These are phyloP conservation scores for Kwoniella shivajii DNA, from an alignment of 1,284 basidiomycete genomes.

Conservation along the genomic window DNA sequence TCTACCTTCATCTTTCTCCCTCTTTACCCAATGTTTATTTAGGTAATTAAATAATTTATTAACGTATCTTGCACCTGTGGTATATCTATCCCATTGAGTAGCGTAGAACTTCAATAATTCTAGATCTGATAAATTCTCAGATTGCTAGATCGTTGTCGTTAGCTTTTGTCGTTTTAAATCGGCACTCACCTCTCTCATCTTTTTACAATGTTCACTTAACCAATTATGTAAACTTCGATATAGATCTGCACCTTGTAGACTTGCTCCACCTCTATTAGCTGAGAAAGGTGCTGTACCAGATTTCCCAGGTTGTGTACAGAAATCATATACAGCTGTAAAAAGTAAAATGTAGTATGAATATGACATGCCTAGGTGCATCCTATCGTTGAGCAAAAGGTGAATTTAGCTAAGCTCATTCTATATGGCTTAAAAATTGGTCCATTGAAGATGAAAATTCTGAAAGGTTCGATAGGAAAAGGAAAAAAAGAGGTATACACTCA, in stretches of 20 bases:
- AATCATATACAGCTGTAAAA: slow-evolving; percentile 95
- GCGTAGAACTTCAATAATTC: slow-evolving; percentile 90
- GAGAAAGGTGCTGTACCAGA: slow-evolving; percentile 24
- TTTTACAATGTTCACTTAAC: slow-evolving; percentile 76
- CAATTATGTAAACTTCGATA: slow-evolving; percentile 87
- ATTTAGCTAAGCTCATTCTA: not conserved
- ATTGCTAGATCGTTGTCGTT: slow-evolving; percentile 60
- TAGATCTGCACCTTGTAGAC: slow-evolving; percentile 91
- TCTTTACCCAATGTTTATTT: slow-evolving; percentile 98
- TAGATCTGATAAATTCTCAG: slow-evolving; percentile 79
- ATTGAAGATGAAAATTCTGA: not conserved
- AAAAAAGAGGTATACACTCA: slow-evolving; percentile 34
- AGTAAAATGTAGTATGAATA: slow-evolving; percentile 91
- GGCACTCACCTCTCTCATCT: slow-evolving; percentile 63
- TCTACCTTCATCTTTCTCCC: slow-evolving; percentile 95
- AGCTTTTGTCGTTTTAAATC: not conserved
- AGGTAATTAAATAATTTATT: slow-evolving; percentile 95
- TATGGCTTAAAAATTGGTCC: too few species aligned
- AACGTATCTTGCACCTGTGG: slow-evolving; percentile 93
- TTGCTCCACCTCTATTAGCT: slow-evolving; percentile 69
- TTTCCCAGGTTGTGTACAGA: slow-evolving; percentile 66
- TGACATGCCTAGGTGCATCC: slow-evolving; percentile 82
- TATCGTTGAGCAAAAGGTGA: slow-evolving; percentile 17
- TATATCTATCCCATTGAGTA: slow-evolving; percentile 92
- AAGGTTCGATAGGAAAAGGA: not conserved